phyloP scores from a whole-genome alignment of 2,329 filamentous ascomycete species.

The Coniochaeta ligniaria region DNA sequence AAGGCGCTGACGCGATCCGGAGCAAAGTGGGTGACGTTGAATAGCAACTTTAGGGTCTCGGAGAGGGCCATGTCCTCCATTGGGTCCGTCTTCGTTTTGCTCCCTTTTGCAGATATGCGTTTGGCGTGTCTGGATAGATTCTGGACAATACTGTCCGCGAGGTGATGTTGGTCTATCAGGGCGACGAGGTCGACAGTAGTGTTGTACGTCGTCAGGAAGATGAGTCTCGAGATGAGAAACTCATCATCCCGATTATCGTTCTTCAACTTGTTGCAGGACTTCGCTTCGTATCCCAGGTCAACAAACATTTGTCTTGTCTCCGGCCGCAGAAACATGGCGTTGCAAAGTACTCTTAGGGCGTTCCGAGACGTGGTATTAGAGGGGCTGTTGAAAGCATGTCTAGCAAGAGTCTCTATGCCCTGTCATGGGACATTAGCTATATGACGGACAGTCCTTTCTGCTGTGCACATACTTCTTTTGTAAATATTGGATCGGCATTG shows the following conservation, averaged over 20 bases:
- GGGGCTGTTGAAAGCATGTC: slow-evolving; percentile 64
- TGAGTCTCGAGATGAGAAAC: slow-evolving; percentile 71
- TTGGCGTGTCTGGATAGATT: slow-evolving; percentile 66
- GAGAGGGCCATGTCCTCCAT: slow-evolving; percentile 75
- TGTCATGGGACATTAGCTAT: slow-evolving; percentile 25
- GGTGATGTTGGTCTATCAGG: slow-evolving; percentile 57
- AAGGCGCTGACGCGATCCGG: slow-evolving; percentile 56
- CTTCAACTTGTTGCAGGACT: slow-evolving; percentile 65
- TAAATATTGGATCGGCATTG: slow-evolving; percentile 77
- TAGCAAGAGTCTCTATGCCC: slow-evolving; percentile 67
- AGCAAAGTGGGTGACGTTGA: slow-evolving; percentile 77
- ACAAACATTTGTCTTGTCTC: slow-evolving; percentile 66
- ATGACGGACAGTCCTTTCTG: neutral
- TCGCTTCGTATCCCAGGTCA: slow-evolving; percentile 59
- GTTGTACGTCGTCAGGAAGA: slow-evolving; percentile 75
- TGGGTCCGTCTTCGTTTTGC: slow-evolving; percentile 32
- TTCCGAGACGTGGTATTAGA: slow-evolving; percentile 61
- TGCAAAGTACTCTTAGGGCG: slow-evolving; percentile 76
- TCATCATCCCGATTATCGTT: slow-evolving; percentile 74
- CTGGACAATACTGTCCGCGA: slow-evolving; percentile 61
- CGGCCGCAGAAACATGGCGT: slow-evolving; percentile 66
- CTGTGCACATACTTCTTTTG: slow-evolving; percentile 51
- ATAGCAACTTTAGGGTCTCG: slow-evolving; percentile 82
- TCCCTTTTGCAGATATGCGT: slow-evolving; percentile 14
- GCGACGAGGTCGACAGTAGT: slow-evolving; percentile 59